These are phyloP conservation scores for Coriaria nepalensis DNA, from an alignment of 306 rosid genomes.

Conservation along the genomic window DNA sequence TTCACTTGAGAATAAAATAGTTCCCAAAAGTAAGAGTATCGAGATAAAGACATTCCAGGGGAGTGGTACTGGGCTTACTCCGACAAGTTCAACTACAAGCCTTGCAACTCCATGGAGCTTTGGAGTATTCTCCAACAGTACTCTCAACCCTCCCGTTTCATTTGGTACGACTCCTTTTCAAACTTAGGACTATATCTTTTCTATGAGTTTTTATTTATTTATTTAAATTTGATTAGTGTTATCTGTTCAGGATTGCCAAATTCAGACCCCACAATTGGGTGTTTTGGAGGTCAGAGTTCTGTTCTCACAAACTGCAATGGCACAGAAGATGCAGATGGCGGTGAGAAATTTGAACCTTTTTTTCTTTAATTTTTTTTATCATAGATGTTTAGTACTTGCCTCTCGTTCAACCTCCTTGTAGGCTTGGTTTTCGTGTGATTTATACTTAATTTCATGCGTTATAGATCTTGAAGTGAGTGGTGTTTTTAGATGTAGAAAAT, in stretches of 20 bases:
- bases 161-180: constrained; percentile 41
- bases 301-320: constrained; percentile 29
- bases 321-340: constrained; percentile 51
- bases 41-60: constrained; percentile 37
- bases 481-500: constrained; percentile 38
- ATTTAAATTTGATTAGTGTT: not conserved
- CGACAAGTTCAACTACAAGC: constrained; percentile 27
- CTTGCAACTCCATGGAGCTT: constrained; percentile 43
- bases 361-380: not conserved
- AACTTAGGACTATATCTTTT: not conserved
- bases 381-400: not conserved
- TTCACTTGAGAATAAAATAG: constrained; percentile 32
- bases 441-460: not conserved
- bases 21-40: constrained; percentile 25
- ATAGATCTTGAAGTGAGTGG: not conserved
- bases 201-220: constrained; percentile 1
- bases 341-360: constrained; percentile 31
- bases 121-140: constrained; percentile 28
- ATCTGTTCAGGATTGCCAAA: constrained; percentile 6
- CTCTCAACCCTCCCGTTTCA: constrained; percentile 15
- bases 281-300: constrained; percentile 48
- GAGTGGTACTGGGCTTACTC: constrained; percentile 22
- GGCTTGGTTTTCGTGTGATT: not conserved
- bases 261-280: constrained; percentile 8
- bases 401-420: not conserved